phyloP scores from a whole-genome alignment of 768 basidiomycete species.

The Butyriboletus loyo region DNA sequence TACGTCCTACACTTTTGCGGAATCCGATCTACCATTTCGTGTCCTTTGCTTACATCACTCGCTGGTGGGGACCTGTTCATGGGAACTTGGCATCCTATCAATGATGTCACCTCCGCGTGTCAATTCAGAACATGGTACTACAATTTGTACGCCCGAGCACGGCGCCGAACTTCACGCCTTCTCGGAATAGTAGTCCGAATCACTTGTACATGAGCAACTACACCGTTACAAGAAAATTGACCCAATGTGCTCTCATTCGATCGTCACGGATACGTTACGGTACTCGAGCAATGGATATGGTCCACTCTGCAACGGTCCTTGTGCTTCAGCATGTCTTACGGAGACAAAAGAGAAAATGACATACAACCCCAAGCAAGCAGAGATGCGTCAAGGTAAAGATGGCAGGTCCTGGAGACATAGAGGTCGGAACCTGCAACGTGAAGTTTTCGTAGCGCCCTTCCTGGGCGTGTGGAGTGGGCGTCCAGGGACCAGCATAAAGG shows the following conservation, averaged over 20 bases:
- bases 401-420: constrained; percentile 17
- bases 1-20: neutral
- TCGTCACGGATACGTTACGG: constrained; percentile 23
- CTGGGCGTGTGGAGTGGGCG: constrained; percentile 13
- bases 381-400: constrained; percentile 31
- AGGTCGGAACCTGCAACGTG: constrained; percentile 12
- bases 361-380: too few relatives aligned
- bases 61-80: neutral
- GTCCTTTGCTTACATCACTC: neutral
- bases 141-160: neutral
- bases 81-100: neutral
- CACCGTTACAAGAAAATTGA: neutral
- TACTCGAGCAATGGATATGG: constrained; percentile 28
- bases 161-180: neutral
- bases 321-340: neutral
- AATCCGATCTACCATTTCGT: neutral
- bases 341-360: neutral
- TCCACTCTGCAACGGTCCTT: constrained; percentile 13
- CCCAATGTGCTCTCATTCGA: constrained; percentile 1
- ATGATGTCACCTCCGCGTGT: neutral
- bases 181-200: neutral
- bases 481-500: constrained; percentile 30
- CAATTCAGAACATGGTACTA: too few relatives aligned
- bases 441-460: constrained; percentile 31
- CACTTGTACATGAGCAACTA: neutral